Evolutionary conservation across 306 rosid genomes (phyloP).

Genomic region (Prunus mume): DNA sequence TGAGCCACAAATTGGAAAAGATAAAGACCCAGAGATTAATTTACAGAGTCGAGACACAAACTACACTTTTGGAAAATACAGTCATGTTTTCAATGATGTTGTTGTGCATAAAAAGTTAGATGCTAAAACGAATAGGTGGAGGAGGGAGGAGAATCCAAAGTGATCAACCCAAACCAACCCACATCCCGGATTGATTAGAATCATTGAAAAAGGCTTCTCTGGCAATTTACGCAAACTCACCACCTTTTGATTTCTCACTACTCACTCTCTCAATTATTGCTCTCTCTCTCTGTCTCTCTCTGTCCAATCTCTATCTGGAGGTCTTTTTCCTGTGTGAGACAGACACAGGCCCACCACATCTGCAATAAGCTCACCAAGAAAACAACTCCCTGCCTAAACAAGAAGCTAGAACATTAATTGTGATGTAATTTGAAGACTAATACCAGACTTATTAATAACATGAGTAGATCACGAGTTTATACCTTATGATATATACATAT

Average conservation of each 20-base stretch:
- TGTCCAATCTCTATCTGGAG: not conserved
- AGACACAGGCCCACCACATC: not conserved
- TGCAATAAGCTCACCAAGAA: not conserved
- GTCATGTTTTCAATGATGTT: not conserved
- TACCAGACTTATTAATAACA: too few relatives aligned
- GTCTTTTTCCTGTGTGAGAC: not conserved
- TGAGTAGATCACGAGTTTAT: too few relatives aligned
- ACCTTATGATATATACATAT: too few relatives aligned
- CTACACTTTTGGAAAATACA: slow-evolving; percentile 3
- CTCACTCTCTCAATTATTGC: slow-evolving; percentile 16
- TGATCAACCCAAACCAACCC: not conserved
- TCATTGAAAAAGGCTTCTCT: slow-evolving; percentile 42
- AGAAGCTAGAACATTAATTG: not conserved
- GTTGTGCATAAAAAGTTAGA: not conserved
- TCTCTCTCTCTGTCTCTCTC: not conserved
- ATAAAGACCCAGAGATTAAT: not conserved
- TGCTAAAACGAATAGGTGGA: not conserved
- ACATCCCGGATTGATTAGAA: slow-evolving; percentile 12
- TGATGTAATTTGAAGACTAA: not conserved
- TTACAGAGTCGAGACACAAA: not conserved
- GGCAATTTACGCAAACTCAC: slow-evolving; percentile 32
- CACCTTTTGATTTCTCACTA: not conserved
- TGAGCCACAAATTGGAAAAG: slow-evolving; percentile 11
- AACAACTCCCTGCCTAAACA: slow-evolving; percentile 8
- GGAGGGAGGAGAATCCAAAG: slow-evolving; percentile 24